A percentile compares a stretch with the other conserved stretches of the same genome.
Conservation (phyloP, 306 rosid genomes). For the Parietaria judaica region DNA sequence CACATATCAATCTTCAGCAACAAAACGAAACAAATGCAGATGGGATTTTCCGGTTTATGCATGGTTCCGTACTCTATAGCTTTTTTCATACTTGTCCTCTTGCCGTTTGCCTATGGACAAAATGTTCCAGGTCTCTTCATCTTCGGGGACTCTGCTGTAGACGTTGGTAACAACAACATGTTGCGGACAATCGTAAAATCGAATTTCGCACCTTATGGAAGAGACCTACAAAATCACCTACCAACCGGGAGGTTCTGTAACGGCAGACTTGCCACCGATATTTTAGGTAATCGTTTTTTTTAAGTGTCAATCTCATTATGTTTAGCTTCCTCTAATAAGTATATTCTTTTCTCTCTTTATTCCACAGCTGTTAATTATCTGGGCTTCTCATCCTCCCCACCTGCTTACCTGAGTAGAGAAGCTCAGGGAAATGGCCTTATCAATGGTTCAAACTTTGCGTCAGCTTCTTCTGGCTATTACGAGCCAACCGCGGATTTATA, state of each 20-base stretch:
- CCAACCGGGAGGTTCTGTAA: constrained; percentile 68
- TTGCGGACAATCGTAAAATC: constrained; percentile 36
- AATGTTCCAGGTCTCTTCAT: constrained; percentile 64
- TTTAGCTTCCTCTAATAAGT: neutral
- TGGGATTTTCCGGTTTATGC: constrained; percentile 25
- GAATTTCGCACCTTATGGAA: constrained; percentile 62
- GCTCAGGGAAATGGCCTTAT: constrained; percentile 26
- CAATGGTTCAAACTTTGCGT: constrained; percentile 55
- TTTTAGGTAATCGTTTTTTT: constrained; percentile 28
- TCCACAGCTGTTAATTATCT: constrained; percentile 29
- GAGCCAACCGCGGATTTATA: constrained; percentile 38
- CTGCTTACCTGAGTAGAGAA: constrained; percentile 24
- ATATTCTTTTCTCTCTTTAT: neutral
- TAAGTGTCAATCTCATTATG: neutral
- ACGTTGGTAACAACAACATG: constrained; percentile 62
- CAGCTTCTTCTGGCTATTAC: constrained; percentile 57
- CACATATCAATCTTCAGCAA: no score
- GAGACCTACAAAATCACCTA: constrained; percentile 41
- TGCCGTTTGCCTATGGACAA: constrained; percentile 35
- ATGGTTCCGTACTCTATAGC: constrained; percentile 21
- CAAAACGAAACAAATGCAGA: neutral
- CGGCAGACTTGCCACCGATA: constrained; percentile 61
- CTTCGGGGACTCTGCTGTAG: constrained; percentile 66
- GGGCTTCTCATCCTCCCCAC: constrained; percentile 33
- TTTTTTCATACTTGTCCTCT: constrained; percentile 14